Evolutionary conservation across 306 rosid genomes (phyloP), one percentile per base, ranked within the genome.

Genomic region (Cicer bijugum): DNA sequence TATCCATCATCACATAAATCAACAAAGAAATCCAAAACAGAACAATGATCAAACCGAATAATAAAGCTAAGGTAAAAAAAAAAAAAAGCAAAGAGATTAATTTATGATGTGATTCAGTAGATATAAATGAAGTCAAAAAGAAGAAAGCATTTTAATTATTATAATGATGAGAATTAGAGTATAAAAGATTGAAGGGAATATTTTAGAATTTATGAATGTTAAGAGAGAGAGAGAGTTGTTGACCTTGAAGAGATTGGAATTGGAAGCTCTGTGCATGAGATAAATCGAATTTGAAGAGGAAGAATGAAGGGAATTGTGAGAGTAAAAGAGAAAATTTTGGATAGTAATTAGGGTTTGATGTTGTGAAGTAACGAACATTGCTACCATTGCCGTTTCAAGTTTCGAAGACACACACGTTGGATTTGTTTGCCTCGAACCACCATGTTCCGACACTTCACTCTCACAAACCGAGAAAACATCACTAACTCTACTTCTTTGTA

Each of bases 21-120:
- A 72, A 43, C 50, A 67, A 48, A 28, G 46, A 56, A 47, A 63
- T 47, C 16, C 71, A 12, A 57, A 53, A 59, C 35, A 28, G 35
- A 17, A 7, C 43, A 72, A 33, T 14, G 38, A 15, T 42, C 63
- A 63, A 2, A 7, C n/a, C 4, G 19, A 12, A 70, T 28, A 7
- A 64, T 16, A 47, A 38, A 48, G 8, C 6, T 10, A 38, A 56
- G 9, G 33, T 44, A 33, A 69, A 12, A 61, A 50, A 7, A 1
- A 4, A 58, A 4, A 52, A 5, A 51, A 0, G 23, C 23, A 20
- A 20, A 6, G 3, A 16, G 33, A 8, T 3, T 10, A 58, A 12
- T 58, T 20, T 7, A 57, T 11, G 39, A 57, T 33, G 33, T 3
- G 6, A 8, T 10, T 11, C 0, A 53, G 1, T 16, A 4, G 11